Evolutionary conservation across 805 yeast species (phyloP), one percentile per base, ranked within the genome.

Genomic region (Sugiyamaella marilandica): DNA sequence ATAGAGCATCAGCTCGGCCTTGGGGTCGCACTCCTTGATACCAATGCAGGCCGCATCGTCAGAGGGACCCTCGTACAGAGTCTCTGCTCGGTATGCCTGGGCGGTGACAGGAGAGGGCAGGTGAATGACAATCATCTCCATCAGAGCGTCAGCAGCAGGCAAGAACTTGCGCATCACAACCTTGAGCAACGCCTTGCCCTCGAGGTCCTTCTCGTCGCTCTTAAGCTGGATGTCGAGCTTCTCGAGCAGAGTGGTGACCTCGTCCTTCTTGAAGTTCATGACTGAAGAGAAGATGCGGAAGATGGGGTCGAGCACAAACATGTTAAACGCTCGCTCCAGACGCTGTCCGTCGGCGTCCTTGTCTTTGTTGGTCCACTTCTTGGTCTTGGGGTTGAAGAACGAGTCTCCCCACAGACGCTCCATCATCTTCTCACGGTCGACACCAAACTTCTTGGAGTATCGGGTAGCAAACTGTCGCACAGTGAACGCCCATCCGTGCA

Each of bases 401-500:
- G 95, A 86, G 82, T 92, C 98, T 79, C 99, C 99, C 99, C 99
- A 92, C 77, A 92, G 84, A 82, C 97, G 87, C 79, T 88, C 92
- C 97, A 89, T 88, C 98, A 92, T 90, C 88, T 94, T 92, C 60
- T 73, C 64, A 76, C 88, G 84, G 87, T 92, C 97, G 73, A 92
- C 98, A 90, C 98, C 98, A 75, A 94, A 92, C 81, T 92, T 94
- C 90, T 91, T 90, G 75, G 97, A 83, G 85, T 94, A 92, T 82
- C 96, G 88, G 79, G 81, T 77, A 69, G 98, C 97, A 69, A 92
- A 92, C 83, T 92, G 98, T 79, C 99, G 89, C 74, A 92, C 86
- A 69, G 99, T 92, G 92, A 92, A 92, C 74, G 97, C 98, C 99
- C 99, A 92, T 79, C 99, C 99, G 85, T 92, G 99, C 74, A 92